Evolutionary conservation across 768 basidiomycete genomes (phyloP).

Genomic region (Boletus eberwhitei): DNA sequence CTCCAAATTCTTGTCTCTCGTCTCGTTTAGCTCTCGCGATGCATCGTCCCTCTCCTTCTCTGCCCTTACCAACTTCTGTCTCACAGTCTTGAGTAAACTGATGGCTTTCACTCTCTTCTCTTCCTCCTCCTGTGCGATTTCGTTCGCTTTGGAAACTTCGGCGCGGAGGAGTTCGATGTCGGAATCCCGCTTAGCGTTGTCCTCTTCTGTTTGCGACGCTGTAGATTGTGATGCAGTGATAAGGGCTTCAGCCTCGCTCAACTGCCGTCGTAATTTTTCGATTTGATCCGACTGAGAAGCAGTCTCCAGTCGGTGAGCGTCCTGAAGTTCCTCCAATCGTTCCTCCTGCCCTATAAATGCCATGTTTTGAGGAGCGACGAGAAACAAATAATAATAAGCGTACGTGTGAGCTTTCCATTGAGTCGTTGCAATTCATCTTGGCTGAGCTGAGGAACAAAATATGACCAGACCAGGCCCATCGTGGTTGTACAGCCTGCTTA

Average conservation of each 20-base stretch:
- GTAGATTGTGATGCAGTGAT: constrained; percentile 55
- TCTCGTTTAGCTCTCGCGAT: constrained; percentile 48
- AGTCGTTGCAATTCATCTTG: constrained; percentile 80
- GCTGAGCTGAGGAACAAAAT: constrained; percentile 43
- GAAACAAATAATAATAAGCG: constrained; percentile 22
- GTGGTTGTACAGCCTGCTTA: constrained; percentile 32
- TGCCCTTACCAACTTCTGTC: constrained; percentile 93
- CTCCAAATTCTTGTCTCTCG: constrained; percentile 52
- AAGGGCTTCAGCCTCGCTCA: constrained; percentile 68
- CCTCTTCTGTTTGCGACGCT: constrained; percentile 46
- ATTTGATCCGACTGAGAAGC: constrained; percentile 76
- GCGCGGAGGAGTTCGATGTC: constrained; percentile 58
- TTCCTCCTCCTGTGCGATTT: constrained; percentile 84
- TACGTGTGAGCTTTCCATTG: constrained; percentile 69
- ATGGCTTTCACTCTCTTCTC: constrained; percentile 96
- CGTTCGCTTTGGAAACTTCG: constrained; percentile 61
- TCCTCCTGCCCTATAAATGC: constrained; percentile 68
- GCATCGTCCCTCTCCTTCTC: constrained; percentile 91
- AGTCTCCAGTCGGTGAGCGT: constrained; percentile 78
- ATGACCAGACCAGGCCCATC: not conserved
- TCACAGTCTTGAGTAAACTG: constrained; percentile 87
- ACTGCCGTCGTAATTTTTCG: constrained; percentile 62
- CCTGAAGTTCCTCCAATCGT: constrained; percentile 78
- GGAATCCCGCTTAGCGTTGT: constrained; percentile 45
- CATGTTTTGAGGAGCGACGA: constrained; percentile 1